Base-by-base conservation (phyloP, 2,329 filamentous ascomycete species). In the Fonsecaea erecta region DNA sequence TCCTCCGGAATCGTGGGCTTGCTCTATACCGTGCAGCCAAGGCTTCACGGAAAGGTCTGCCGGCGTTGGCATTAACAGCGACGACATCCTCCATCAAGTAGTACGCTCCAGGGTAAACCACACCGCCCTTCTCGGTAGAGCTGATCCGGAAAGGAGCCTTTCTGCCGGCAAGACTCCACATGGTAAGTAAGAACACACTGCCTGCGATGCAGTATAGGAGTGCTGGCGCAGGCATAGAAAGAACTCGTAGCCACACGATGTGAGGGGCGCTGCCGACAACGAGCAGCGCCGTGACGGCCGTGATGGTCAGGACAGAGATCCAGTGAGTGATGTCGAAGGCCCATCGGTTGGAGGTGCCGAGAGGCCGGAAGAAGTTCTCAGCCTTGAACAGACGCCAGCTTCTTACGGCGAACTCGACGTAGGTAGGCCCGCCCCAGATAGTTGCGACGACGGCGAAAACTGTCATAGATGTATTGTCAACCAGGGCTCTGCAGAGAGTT, bases 1-100 rank as follows among this genome's bases (percentile, higher is more conserved):
- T 82, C 30, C 77, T 77, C 52, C 84, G 77, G 70, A 87, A 87
- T 60, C 80, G 78, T 61, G 80, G 80, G 63, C 84, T 87, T 2
- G 81, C 82, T 12, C 82, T 77, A 68, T 86, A 87, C 67, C 85
- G 77, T 43, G 78, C 80, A 56, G 81, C 76, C 21, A 87, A 72
- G 0, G 81, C 81, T 70, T 81, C 77, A 52, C 85, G 79, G 68
- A 83, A 87, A 1, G 77, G 80, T 63, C 82, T 80, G 0, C 84
- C 85, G 9, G 85, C 87, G 2, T 82, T 83, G 21, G 86, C 88
- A 72, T 90, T 88, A 46, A 90, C 88, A 3, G 86, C 87, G 14
- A 89, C 83, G 26, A 89, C 82, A 71, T 90, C 88, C 75, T 90
- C 88, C 28, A 90, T 84, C 32, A 90, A 81, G 56, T 88, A 88